Evolutionary conservation across 2,329 filamentous ascomycete species (phyloP), one percentile per base, ranked within the genome.

Genomic region (Aspergillus proliferans): DNA sequence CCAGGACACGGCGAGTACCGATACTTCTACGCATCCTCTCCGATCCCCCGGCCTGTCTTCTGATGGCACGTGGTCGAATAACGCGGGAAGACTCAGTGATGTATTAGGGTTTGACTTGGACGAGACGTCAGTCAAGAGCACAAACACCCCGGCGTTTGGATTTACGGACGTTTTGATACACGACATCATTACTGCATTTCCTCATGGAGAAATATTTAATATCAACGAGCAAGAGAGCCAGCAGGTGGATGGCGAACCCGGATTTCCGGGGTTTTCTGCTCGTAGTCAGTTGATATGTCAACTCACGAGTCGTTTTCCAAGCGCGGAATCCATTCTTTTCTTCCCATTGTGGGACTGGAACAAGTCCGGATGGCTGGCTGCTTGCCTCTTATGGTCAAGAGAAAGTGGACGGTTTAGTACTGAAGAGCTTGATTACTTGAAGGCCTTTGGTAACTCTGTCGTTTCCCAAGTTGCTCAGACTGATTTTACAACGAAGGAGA

Each of bases 401-500:
- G 48, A 63, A 8, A 47, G 34, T n/a, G 52, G 57, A 1, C 46
- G 41, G 7, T 47, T 66, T 6, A 54, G 50, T 1, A 40, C 47
- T 2, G 56, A 64, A 18, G 67, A 70, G 26, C 54, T 71, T 19
- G 52, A 59, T 26, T 71, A 69, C 38, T 52, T 71, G 44, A 66
- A 60, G 40, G 58, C 62, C 0, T 71, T 70, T 43, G 61, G 62
- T 3, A 63, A 68, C 45, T 57, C 63, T 0, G 60, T 71, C 3
- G 61, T 68, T 6, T 64, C 66, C 1, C 65, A 69, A 39, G 60
- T 68, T 14, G 61, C 63, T 10, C 61, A 66, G 9, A 53, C 66
- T 10, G 59, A 69, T n/a, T 65, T 64, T 51, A 58, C 47, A 3
- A 54, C 61, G 2, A 62, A 60, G 1, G 74, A 78, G 34, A 70